These are phyloP conservation scores for Aureobasidium leucospermi DNA, from an alignment of 2,329 filamentous ascomycete species.

Conservation along the genomic window DNA sequence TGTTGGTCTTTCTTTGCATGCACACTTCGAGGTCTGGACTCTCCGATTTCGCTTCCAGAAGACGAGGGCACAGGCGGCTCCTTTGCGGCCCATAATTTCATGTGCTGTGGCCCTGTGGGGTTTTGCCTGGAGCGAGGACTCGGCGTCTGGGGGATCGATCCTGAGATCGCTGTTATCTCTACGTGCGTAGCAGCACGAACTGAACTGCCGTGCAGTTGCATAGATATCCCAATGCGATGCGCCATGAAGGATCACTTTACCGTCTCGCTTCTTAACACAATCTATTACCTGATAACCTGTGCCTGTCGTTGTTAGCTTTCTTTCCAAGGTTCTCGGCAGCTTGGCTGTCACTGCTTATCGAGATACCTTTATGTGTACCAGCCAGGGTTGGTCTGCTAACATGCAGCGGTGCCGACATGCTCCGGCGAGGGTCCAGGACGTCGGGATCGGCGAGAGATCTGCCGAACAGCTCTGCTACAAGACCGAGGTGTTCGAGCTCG, in stretches of 20 bases:
- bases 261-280: background rate
- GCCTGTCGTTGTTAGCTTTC: background rate
- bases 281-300: background rate
- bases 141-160: background rate
- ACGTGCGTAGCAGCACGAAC: background rate
- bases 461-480: background rate
- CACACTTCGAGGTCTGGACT: background rate
- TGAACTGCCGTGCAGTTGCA: background rate
- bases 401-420: too few relatives aligned
- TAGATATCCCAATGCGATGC: background rate
- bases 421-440: background rate
- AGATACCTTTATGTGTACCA: background rate
- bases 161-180: background rate
- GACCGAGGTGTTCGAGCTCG: background rate
- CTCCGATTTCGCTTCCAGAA: background rate
- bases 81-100: background rate
- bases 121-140: background rate
- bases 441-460: background rate
- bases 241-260: background rate
- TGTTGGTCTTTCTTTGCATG: background rate
- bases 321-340: constrained; percentile 7
- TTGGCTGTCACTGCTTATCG: background rate
- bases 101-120: background rate
- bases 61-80: background rate
- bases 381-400: background rate